A percentile compares a stretch with the other conserved stretches of the same genome.
Evolutionary conservation across 2,329 filamentous ascomycete species (phyloP).

Genomic region (Fusarium concolor): DNA sequence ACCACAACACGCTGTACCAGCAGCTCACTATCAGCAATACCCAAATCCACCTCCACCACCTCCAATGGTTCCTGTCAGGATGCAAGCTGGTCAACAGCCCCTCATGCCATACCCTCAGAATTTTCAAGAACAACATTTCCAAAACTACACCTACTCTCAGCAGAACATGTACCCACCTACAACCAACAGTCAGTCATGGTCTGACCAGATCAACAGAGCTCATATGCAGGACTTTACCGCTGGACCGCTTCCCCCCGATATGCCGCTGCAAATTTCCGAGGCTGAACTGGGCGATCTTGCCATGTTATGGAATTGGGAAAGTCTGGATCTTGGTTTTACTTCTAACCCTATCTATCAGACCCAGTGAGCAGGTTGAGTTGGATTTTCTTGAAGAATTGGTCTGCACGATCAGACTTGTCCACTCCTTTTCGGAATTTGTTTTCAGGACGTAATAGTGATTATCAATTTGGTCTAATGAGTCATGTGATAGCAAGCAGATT

Average conservation of each 20-base stretch:
- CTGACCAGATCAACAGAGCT: not conserved
- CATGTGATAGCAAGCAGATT: not conserved
- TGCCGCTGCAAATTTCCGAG: conserved; percentile 19
- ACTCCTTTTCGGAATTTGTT: not conserved
- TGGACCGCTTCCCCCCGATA: not conserved
- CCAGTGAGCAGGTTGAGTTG: not conserved
- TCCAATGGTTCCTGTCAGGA: not conserved
- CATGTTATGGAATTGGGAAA: conserved; percentile 31
- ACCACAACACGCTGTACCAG: rapidly evolving
- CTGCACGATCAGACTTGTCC: rapidly evolving
- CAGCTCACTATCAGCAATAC: not conserved
- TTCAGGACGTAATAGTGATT: not conserved
- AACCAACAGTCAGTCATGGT: not conserved
- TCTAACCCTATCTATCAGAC: conserved; percentile 26
- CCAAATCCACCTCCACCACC: not conserved
- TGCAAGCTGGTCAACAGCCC: not conserved
- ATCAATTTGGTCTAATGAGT: not conserved
- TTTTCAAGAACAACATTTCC: not conserved
- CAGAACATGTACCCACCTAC: not conserved
- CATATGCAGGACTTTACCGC: not conserved
- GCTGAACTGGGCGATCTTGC: conserved; percentile 22
- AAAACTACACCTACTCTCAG: conserved; percentile 1
- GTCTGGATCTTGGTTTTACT: conserved; percentile 8
- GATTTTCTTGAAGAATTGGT: rapidly evolving
- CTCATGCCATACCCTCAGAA: not conserved